Percentiles rank a stretch among this genome's conserved stretches.
Conservation (phyloP, 805 yeast genomes). For the Yamadazyma sp. region DNA sequence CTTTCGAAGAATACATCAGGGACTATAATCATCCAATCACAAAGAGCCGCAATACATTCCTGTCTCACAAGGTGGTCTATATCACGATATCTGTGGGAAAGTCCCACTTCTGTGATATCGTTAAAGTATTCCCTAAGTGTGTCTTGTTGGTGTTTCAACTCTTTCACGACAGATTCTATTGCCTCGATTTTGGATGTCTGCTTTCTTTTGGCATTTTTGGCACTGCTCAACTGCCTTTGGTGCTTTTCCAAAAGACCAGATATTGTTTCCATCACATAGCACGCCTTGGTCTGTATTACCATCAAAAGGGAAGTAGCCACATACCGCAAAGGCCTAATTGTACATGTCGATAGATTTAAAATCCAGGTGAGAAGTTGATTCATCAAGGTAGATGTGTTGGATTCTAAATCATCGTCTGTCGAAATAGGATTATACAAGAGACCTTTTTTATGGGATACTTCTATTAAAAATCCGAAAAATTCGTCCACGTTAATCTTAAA, state of each 20-base stretch:
- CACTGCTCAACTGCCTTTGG: conserved; percentile 42
- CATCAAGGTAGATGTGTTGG: conserved; percentile 44
- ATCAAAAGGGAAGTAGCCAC: conserved; percentile 62
- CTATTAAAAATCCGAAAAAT: conserved; percentile 55
- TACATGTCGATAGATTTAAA: conserved; percentile 65
- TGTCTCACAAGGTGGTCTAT: conserved; percentile 68
- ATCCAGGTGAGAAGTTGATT: conserved; percentile 72
- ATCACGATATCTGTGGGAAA: conserved; percentile 79
- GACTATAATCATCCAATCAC: conserved; percentile 67
- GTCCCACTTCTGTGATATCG: conserved; percentile 66
- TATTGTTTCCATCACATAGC: conserved; percentile 45
- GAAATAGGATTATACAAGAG: conserved; percentile 42
- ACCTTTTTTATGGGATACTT: conserved; percentile 61
- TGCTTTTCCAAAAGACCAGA: conserved; percentile 39
- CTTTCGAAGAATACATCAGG: conserved; percentile 75
- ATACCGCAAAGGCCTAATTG: conserved; percentile 68
- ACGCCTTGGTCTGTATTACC: conserved; percentile 58
- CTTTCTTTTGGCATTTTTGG: conserved; percentile 34
- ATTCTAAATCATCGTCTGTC: conserved; percentile 9
- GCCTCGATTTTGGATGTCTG: conserved; percentile 47
- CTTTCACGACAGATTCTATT: conserved; percentile 23
- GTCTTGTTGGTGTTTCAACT: conserved; percentile 42
- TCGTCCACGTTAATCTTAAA: conserved; percentile 55
- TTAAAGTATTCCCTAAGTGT: conserved; percentile 56
- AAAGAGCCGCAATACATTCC: conserved; percentile 62